Evolutionary conservation across 1,284 basidiomycete genomes (phyloP).

Genomic region (Calocybe gambosa): DNA sequence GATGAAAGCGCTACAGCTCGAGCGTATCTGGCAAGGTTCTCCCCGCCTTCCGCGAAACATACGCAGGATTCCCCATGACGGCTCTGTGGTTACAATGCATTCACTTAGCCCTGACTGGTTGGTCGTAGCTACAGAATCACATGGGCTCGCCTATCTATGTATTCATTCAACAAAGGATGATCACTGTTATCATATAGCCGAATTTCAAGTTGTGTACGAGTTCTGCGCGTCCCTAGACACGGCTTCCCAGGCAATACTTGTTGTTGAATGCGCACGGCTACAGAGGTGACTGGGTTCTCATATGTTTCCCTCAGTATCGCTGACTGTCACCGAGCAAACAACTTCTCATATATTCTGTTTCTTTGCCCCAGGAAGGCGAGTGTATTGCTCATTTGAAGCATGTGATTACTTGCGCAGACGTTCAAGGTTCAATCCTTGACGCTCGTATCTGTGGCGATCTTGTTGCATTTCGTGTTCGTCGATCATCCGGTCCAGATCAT

Average conservation of each 20-base stretch:
- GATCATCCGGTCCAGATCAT: slow-evolving; percentile 16
- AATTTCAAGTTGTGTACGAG: slow-evolving; percentile 28
- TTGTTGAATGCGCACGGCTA: slow-evolving; percentile 17
- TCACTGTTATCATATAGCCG: slow-evolving; percentile 27
- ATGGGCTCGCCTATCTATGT: slow-evolving; percentile 26
- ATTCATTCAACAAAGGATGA: slow-evolving; percentile 34
- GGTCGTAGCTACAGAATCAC: slow-evolving; percentile 35
- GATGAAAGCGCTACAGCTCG: slow-evolving; percentile 40
- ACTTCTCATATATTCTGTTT: slow-evolving; percentile 15
- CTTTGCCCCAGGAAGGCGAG: slow-evolving; percentile 4
- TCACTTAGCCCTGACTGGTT: slow-evolving; percentile 42
- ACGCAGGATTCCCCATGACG: slow-evolving; percentile 29
- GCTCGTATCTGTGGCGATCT: slow-evolving; percentile 25
- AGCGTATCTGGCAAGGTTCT: slow-evolving; percentile 43
- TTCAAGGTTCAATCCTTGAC: slow-evolving; percentile 19
- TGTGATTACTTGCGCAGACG: slow-evolving; percentile 13
- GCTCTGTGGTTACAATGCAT: slow-evolving; percentile 37
- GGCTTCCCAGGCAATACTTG: slow-evolving; percentile 23
- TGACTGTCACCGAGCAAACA: not conserved
- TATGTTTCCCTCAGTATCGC: not conserved
- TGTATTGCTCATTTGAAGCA: slow-evolving; percentile 6
- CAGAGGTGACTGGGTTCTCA: slow-evolving; percentile 11
- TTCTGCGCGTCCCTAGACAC: slow-evolving; percentile 23
- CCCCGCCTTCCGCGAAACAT: slow-evolving; percentile 30
- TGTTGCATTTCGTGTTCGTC: slow-evolving; percentile 30